These are phyloP conservation scores for Lomentospora prolificans DNA, from an alignment of 2,329 filamentous ascomycete genomes.

Conservation along the genomic window DNA sequence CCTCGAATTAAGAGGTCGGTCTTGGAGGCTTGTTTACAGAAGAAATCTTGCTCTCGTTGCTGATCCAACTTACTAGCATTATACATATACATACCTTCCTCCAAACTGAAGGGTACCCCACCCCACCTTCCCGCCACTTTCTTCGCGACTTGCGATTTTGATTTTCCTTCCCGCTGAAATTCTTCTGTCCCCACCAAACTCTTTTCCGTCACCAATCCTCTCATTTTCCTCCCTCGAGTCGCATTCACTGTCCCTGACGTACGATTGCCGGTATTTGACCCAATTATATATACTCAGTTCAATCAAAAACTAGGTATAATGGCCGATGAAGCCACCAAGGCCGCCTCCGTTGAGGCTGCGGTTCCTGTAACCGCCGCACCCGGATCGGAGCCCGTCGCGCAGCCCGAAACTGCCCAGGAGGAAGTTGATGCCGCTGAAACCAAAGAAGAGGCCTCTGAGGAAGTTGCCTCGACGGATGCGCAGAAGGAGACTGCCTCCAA, in stretches of 20 bases:
- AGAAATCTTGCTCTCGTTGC: not conserved
- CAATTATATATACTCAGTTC: too few species aligned
- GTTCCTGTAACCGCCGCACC: slow-evolving; percentile 7
- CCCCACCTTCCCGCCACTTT: slow-evolving; percentile 1
- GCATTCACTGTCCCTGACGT: too few species aligned
- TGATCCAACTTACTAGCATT: not conserved
- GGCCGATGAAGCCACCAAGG: slow-evolving; percentile 5
- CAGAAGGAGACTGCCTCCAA: slow-evolving; percentile 9
- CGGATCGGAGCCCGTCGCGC: slow-evolving; percentile 15
- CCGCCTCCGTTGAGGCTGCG: slow-evolving; percentile 10
- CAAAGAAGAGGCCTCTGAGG: slow-evolving; percentile 13
- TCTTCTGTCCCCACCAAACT: slow-evolving; percentile 4
- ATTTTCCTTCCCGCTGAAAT: not conserved
- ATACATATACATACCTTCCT: not conserved
- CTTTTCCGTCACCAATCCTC: slow-evolving; percentile 8
- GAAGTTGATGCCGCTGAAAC: slow-evolving; percentile 15
- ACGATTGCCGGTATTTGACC: too few species aligned
- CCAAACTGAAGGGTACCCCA: not conserved
- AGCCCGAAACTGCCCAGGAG: slow-evolving; percentile 16
- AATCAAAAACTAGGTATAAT: too few species aligned
- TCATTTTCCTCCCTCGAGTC: too few species aligned
- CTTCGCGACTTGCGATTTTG: not conserved
- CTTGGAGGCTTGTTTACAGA: not conserved
- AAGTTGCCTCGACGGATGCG: slow-evolving; percentile 10
- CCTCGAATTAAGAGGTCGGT: too few species aligned